These are phyloP conservation scores for Hypholoma sublateritium DNA, from an alignment of 768 basidiomycete genomes.

Conservation along the genomic window DNA sequence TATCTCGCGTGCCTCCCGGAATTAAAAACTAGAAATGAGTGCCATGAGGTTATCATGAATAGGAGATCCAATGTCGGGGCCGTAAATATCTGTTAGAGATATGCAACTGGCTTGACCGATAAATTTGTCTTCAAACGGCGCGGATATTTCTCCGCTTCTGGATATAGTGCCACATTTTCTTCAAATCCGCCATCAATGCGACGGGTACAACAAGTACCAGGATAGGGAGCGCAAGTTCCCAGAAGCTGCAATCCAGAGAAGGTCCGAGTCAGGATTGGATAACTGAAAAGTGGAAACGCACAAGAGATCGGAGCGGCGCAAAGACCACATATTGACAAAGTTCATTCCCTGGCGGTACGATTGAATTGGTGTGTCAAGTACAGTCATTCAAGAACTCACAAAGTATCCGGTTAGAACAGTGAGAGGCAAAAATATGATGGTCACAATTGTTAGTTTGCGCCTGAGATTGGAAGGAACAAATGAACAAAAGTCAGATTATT, in stretches of 20 bases:
- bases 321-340: slow-evolving; percentile 51
- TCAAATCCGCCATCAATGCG: slow-evolving; percentile 54
- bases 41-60: too few species aligned
- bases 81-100: too few species aligned
- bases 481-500: not conserved
- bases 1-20: too few species aligned
- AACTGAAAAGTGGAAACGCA: too few species aligned
- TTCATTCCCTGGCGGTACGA: slow-evolving; percentile 59
- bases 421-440: slow-evolving; percentile 70
- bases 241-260: slow-evolving; percentile 45
- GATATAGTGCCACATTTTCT: slow-evolving; percentile 42
- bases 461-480: slow-evolving; percentile 25
- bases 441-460: slow-evolving; percentile 66
- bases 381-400: slow-evolving; percentile 14
- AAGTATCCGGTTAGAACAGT: slow-evolving; percentile 74
- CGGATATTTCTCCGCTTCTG: slow-evolving; percentile 33
- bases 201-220: slow-evolving; percentile 52
- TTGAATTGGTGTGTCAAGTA: not conserved
- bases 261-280: not conserved
- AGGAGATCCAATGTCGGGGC: too few species aligned
- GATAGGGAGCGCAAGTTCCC: slow-evolving; percentile 62
- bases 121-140: too few species aligned
- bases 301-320: slow-evolving; percentile 46
- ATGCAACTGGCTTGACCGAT: too few species aligned
- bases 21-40: too few species aligned